These are phyloP conservation scores for Cardiospermum halicacabum DNA, from an alignment of 345 rosid species.

Conservation along the genomic window DNA sequence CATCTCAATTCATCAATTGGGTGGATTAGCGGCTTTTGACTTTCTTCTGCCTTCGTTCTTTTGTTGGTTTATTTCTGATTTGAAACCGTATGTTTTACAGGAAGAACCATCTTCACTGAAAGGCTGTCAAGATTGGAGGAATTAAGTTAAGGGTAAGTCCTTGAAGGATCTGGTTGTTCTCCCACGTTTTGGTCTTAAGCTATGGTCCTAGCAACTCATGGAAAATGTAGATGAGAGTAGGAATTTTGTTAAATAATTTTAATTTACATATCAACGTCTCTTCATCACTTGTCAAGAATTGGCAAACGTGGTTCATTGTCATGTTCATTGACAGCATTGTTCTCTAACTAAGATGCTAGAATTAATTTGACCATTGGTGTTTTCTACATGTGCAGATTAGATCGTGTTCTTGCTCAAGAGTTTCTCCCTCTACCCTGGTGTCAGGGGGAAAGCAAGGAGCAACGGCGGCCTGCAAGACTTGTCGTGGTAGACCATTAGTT, in stretches of 20 bases:
- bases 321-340: too few species aligned
- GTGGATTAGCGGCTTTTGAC: conserved; percentile 1
- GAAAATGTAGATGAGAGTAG: background rate
- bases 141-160: conserved; percentile 21
- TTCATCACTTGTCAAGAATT: too few species aligned
- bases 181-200: background rate
- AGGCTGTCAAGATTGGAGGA: conserved; percentile 30
- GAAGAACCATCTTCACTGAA: conserved; percentile 5
- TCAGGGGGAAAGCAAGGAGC: conserved; percentile 22
- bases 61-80: background rate
- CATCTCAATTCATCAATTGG: background rate
- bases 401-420: conserved; percentile 21
- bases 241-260: background rate
- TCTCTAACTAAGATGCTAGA: background rate
- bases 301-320: too few species aligned
- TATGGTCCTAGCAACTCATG: background rate
- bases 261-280: too few species aligned
- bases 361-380: conserved; percentile 9
- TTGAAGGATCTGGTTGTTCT: background rate
- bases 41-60: background rate
- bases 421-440: conserved; percentile 9
- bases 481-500: conserved; percentile 18
- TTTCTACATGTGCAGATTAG: conserved; percentile 14
- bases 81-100: conserved; percentile 15
- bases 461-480: conserved; percentile 24